A percentile compares a stretch with the other conserved stretches of the same genome.
Evolutionary conservation across 352 stramenopile species (phyloP).

Genomic region (Pythium coloratum): DNA sequence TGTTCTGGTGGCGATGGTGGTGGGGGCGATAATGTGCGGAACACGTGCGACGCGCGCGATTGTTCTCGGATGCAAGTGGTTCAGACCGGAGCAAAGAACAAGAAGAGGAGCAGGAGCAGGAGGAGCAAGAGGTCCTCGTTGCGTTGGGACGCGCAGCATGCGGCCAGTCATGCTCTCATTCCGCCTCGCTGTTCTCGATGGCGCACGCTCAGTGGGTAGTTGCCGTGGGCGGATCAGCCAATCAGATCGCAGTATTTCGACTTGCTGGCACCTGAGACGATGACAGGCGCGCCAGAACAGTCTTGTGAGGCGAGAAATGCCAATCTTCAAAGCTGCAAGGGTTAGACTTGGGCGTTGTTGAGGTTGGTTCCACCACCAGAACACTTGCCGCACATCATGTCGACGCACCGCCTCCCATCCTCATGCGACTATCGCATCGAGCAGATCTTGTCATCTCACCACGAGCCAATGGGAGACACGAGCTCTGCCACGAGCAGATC

Average conservation of each 20-base stretch:
- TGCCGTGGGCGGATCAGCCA: constrained; percentile 5
- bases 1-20: neutral
- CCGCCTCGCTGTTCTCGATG: constrained; percentile 16
- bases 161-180: neutral
- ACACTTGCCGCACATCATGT: neutral
- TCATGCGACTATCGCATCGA: neutral
- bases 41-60: neutral
- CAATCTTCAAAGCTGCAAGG: no score
- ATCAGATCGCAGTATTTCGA: constrained; percentile 11
- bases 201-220: constrained; percentile 15
- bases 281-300: constrained; percentile 5
- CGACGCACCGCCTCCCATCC: neutral
- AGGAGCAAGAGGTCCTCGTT: neutral
- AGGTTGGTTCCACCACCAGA: neutral
- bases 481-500: neutral
- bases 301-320: neutral
- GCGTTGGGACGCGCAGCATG: neutral
- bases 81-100: neutral
- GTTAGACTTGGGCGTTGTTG: no score
- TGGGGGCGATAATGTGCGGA: neutral
- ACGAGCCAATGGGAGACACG: neutral
- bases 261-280: constrained; percentile 20
- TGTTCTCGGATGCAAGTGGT: neutral
- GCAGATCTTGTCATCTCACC: neutral
- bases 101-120: no score